Base-by-base conservation (phyloP, 2,329 filamentous ascomycete genomes). In the Aspergillus amoenus region DNA sequence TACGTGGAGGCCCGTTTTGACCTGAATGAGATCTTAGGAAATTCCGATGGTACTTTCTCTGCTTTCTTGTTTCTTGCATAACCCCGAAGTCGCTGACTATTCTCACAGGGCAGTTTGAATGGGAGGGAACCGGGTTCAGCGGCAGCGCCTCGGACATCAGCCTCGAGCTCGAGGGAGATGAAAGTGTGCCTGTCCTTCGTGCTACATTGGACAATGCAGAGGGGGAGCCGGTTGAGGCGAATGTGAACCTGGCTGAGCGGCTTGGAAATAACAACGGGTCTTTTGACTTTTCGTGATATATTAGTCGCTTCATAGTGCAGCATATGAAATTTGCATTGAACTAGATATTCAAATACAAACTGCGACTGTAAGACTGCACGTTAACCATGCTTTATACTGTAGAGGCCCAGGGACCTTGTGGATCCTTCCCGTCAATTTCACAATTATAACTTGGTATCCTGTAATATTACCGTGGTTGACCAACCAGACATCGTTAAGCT, bases 161-260 rank as follows among this genome's bases (percentile, higher is more conserved):
- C 18, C 64, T 66, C 37, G 12, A 42, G 1, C 51, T 65, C 22
- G 64, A 66, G 45, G 62, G 64, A 5, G 61, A 34, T 3, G 53
- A 15, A 7, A 13, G 55, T 3, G 61, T 65, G 15, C 64, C 64
- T 40, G 56, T 66, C 13, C 54, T 66, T 0, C 64, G 64, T 4
- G 63, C 60, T 15, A 3, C 12, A 2, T 46, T 66, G 57, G 13
- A 9, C 3, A 48, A 55, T 15, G 5, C 0, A 5, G 49, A 57
- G 0, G 63, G 56, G 1, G 44, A 59, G 4, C 9, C 0, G 11
- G 13, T 39, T 13, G 8, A 9, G 2, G 54, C 56, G 1, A 55
- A 66, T 34, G 52, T 66, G 8, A 66, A 66, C 39, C 52, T 66
- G 21, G 22, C 53, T 4, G 64, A 66, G 56, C 59, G 58, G 11